Conservation (phyloP, 2,329 filamentous ascomycete species). For the Neonectria magnoliae region DNA sequence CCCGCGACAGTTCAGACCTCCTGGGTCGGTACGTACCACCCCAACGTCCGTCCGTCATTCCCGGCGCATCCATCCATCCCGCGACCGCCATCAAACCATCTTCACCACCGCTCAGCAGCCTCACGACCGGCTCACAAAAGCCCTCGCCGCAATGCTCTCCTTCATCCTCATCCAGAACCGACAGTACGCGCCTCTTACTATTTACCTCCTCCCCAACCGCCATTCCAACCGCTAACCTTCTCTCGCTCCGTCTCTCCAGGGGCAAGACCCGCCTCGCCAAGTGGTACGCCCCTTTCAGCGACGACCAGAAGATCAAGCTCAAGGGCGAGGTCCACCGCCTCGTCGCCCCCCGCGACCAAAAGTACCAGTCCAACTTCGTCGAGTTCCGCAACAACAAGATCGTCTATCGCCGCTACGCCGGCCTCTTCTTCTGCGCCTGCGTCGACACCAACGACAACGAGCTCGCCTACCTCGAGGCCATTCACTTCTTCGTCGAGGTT, state of each 20-base stretch:
- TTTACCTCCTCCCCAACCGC: not conserved
- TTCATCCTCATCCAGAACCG: constrained; percentile 92
- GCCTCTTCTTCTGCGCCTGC: constrained; percentile 98
- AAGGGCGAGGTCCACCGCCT: constrained; percentile 99
- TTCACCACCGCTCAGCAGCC: constrained; percentile 11
- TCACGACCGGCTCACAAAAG: constrained; percentile 4
- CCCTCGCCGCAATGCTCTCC: constrained; percentile 68
- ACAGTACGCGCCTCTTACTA: constrained; percentile 66
- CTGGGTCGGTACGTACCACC: constrained; percentile 5
- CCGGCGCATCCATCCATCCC: constrained; percentile 10
- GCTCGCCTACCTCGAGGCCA: constrained; percentile 93
- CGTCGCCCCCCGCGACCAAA: constrained; percentile 96
- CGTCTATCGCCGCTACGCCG: constrained; percentile 96
- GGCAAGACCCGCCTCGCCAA: constrained; percentile 98
- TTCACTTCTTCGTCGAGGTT: constrained; percentile 99
- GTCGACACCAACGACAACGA: constrained; percentile 99
- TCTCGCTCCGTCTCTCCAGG: constrained; percentile 58
- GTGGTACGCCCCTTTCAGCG: constrained; percentile 98
- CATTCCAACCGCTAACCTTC: constrained; percentile 1
- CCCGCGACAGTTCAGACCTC: constrained; percentile 16
- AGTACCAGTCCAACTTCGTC: constrained; percentile 99
- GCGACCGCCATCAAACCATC: constrained; percentile 7
- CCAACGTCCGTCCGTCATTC: constrained; percentile 16
- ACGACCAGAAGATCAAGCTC: constrained; percentile 98
- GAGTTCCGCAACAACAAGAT: constrained; percentile 96